A percentile compares a stretch with the other conserved stretches of the same genome.
phyloP scores from a whole-genome alignment of 2,329 filamentous ascomycete genomes.

The Tolypocladium sp. region DNA sequence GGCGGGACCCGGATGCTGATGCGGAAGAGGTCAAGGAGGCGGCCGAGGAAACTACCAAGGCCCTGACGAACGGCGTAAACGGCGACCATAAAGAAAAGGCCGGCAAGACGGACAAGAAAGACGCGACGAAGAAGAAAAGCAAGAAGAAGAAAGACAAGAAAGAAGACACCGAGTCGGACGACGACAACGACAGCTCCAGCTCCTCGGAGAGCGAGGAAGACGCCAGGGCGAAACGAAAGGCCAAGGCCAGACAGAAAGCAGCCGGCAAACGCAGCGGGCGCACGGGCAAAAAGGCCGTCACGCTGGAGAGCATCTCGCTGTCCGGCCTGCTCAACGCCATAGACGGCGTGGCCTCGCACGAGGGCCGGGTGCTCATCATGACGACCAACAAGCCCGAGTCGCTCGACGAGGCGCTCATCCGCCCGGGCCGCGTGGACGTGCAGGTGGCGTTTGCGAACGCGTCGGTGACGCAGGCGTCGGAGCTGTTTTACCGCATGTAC shows the following conservation, averaged over 20 bases:
- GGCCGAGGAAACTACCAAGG: constrained; percentile 7
- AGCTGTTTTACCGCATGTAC: constrained; percentile 55
- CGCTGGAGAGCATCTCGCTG: constrained; percentile 51
- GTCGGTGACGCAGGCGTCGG: constrained; percentile 40
- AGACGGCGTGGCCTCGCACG: constrained; percentile 71
- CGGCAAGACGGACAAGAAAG: constrained; percentile 10
- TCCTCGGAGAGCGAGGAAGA: constrained; percentile 10
- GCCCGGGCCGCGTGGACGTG: constrained; percentile 64
- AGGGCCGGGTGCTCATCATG: constrained; percentile 74
- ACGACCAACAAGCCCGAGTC: constrained; percentile 69
- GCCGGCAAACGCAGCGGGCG: constrained; percentile 3
- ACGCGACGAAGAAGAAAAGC: neutral
- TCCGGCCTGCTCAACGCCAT: constrained; percentile 77
- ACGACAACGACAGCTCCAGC: constrained; percentile 14
- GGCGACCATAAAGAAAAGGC: constrained; percentile 26
- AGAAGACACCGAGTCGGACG: constrained; percentile 8
- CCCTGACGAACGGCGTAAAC: constrained; percentile 18
- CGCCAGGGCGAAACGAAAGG: constrained; percentile 6
- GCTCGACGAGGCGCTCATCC: constrained; percentile 64
- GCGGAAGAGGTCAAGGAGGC: constrained; percentile 9
- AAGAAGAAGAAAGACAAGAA: constrained; percentile 3
- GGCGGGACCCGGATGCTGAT: constrained; percentile 27
- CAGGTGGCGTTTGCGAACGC: constrained; percentile 57
- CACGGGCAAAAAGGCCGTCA: constrained; percentile 7
- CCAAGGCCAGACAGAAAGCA: constrained; percentile 3